Evolutionary conservation across 106 monocot genomes (phyloP).

Genomic region (Xerophyta viscosa): DNA sequence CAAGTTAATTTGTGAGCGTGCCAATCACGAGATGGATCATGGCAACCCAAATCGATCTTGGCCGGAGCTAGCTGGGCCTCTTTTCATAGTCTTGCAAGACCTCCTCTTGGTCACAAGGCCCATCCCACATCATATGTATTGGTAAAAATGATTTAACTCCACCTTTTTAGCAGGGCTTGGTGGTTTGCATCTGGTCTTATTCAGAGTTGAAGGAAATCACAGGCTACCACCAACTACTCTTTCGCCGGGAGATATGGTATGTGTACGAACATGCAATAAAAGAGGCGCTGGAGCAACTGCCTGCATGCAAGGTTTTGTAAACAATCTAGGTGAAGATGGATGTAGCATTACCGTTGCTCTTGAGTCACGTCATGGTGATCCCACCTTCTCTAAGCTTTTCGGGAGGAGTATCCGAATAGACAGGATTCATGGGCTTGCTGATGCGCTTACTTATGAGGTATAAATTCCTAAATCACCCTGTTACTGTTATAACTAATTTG

Average conservation of each 20-base stretch:
- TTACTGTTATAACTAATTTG: no score
- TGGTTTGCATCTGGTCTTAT: conserved; percentile 84
- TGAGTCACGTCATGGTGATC: conserved; percentile 95
- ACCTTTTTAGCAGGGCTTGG: conserved; percentile 54
- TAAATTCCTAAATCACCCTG: no score
- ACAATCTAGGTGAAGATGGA: conserved; percentile 95
- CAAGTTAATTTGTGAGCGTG: no score
- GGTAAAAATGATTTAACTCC: no score
- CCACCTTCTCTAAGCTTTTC: conserved; percentile 91
- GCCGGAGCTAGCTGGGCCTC: no score
- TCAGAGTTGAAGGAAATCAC: conserved; percentile 87
- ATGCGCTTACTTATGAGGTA: conserved; percentile 96
- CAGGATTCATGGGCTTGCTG: conserved; percentile 87
- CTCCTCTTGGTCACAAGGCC: no score
- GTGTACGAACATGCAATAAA: conserved; percentile 75
- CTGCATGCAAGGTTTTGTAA: conserved; percentile 85
- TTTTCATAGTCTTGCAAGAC: no score
- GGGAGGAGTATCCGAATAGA: conserved; percentile 92
- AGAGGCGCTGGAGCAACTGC: conserved; percentile 82
- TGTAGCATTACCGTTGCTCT: conserved; percentile 89
- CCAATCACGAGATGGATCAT: no score
- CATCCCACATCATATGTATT: no score
- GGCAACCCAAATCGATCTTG: no score
- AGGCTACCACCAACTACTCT: conserved; percentile 81
- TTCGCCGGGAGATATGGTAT: conserved; percentile 93